Evolutionary conservation across 2,329 filamentous ascomycete genomes (phyloP).

Genomic region (Colletotrichum truncatum): DNA sequence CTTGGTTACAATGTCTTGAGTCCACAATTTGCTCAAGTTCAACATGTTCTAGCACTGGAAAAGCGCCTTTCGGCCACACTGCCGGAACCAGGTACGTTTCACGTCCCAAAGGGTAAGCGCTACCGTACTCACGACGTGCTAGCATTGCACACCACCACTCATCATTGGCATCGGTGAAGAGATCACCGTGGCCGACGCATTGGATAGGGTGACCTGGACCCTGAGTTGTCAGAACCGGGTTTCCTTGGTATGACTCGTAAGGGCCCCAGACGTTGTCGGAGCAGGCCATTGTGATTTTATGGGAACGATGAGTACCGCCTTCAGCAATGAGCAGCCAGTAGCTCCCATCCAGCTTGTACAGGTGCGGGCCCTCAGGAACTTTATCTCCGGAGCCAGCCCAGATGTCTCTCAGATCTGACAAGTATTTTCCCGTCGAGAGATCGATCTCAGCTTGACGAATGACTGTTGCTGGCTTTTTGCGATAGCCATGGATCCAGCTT

Average conservation of each 20-base stretch:
- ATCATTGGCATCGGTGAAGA: conserved; percentile 26
- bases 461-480: conserved; percentile 31
- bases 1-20: no score
- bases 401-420: neutral
- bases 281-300: conserved; percentile 40
- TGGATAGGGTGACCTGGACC: conserved; percentile 29
- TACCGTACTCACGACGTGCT: no score
- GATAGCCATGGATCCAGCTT: neutral
- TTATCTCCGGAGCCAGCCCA: neutral
- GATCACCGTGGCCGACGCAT: conserved; percentile 26
- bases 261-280: conserved; percentile 39
- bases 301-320: conserved; percentile 44
- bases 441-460: conserved; percentile 33
- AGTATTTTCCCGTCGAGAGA: neutral
- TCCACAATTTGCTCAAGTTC: no score
- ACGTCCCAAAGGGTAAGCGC: no score
- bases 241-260: conserved; percentile 35
- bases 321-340: conserved; percentile 52
- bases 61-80: no score
- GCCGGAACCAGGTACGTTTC: no score
- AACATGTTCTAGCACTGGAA: no score
- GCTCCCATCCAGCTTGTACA: conserved; percentile 45
- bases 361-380: conserved; percentile 45
- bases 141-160: no score
- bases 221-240: conserved; percentile 40